phyloP scores from a whole-genome alignment of 352 stramenopile genomes.

The Phytophthora rubi region DNA sequence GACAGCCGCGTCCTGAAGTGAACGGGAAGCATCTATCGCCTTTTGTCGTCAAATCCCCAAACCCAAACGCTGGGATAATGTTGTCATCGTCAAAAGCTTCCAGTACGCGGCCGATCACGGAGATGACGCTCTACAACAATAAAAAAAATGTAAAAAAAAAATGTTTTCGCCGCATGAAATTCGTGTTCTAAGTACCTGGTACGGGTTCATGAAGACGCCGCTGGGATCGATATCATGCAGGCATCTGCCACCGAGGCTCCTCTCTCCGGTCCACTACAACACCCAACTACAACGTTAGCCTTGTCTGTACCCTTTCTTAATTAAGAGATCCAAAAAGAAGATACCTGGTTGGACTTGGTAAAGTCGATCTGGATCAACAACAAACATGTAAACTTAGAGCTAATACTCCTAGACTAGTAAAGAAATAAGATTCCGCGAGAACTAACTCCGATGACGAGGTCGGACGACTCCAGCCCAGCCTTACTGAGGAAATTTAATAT shows the following conservation, averaged over 20 bases:
- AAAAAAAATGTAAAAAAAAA: neutral
- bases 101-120: slow-evolving; percentile 66
- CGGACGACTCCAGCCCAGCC: slow-evolving; percentile 62
- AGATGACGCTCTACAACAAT: slow-evolving; percentile 57
- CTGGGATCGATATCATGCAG: slow-evolving; percentile 70
- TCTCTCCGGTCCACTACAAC: slow-evolving; percentile 68
- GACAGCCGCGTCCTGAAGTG: slow-evolving; percentile 39
- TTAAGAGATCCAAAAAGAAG: too few relatives aligned
- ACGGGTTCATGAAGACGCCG: slow-evolving; percentile 60
- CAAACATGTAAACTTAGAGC: neutral
- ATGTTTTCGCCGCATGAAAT: neutral
- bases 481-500: slow-evolving; percentile 20
- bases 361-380: slow-evolving; percentile 57
- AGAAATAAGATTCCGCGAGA: neutral
- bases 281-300: too few relatives aligned
- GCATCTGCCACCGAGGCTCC: slow-evolving; percentile 56
- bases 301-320: too few relatives aligned
- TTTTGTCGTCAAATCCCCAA: slow-evolving; percentile 66
- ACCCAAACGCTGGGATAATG: slow-evolving; percentile 77
- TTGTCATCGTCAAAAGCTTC: slow-evolving; percentile 86
- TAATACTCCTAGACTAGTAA: neutral
- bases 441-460: slow-evolving; percentile 54
- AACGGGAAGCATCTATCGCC: slow-evolving; percentile 57
- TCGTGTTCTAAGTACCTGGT: slow-evolving; percentile 47
- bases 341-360: slow-evolving; percentile 72